Conservation (phyloP, 805 yeast genomes). For the Tetrapisispora iriomotensis region DNA sequence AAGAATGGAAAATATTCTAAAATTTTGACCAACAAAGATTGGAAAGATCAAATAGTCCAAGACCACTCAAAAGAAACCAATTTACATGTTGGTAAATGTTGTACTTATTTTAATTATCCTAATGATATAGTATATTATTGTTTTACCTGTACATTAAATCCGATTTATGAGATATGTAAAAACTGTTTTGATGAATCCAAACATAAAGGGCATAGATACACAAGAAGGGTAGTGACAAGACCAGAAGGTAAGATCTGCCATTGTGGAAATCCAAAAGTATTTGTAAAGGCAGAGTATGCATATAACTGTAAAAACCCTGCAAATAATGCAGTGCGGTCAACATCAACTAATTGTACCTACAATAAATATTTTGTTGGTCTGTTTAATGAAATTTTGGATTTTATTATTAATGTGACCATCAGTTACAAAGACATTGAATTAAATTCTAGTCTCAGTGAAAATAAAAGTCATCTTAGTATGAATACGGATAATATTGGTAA, state of each 20-base stretch:
- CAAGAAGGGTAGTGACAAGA: slow-evolving; percentile 19
- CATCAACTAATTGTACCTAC: background rate
- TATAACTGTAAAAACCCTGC: slow-evolving; percentile 13
- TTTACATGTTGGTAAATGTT: slow-evolving; percentile 19
- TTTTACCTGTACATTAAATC: slow-evolving; percentile 26
- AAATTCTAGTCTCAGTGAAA: background rate
- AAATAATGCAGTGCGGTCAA: slow-evolving; percentile 9
- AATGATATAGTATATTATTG: slow-evolving; percentile 26
- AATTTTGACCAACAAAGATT: slow-evolving; percentile 8
- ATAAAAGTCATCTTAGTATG: background rate
- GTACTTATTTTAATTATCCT: slow-evolving; percentile 21
- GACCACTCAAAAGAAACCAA: slow-evolving; percentile 3
- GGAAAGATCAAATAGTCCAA: slow-evolving; percentile 10
- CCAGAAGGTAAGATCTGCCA: slow-evolving; percentile 27
- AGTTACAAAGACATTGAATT: slow-evolving; percentile 4
- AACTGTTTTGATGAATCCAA: slow-evolving; percentile 59
- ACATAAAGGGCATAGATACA: slow-evolving; percentile 53
- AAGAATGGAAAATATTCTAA: slow-evolving; percentile 11
- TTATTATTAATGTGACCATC: slow-evolving; percentile 8
- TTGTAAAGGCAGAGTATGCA: slow-evolving; percentile 13
- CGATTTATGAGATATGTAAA: slow-evolving; percentile 44
- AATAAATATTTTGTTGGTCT: slow-evolving; percentile 3
- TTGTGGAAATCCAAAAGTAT: slow-evolving; percentile 25
- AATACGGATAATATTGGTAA: background rate
- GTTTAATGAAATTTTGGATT: slow-evolving; percentile 19